Conservation (phyloP, 2,329 filamentous ascomycete species). For the Penicillium brevicompactum region DNA sequence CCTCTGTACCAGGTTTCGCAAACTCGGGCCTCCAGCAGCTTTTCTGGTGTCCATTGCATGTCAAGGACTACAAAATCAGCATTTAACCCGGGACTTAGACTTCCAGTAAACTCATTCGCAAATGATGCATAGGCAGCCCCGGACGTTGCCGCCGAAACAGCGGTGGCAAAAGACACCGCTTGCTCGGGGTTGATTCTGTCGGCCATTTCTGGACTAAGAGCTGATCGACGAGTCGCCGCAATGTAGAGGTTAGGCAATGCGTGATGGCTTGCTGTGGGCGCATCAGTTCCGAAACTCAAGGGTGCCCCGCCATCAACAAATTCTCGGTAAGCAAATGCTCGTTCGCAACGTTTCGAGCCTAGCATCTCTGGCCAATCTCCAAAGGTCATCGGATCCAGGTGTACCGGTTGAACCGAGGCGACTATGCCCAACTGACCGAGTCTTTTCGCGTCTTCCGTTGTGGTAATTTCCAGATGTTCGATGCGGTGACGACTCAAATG, state of each 20-base stretch:
- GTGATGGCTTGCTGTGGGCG: slow-evolving; percentile 50
- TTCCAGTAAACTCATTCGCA: slow-evolving; percentile 43
- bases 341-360: slow-evolving; percentile 44
- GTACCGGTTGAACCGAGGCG: slow-evolving; percentile 42
- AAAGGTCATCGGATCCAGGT: slow-evolving; percentile 49
- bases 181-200: slow-evolving; percentile 47
- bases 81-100: slow-evolving; percentile 37
- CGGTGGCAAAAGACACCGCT: slow-evolving; percentile 42
- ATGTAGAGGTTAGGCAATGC: slow-evolving; percentile 51
- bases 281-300: slow-evolving; percentile 52
- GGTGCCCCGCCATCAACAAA: slow-evolving; percentile 46
- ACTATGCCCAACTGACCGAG: slow-evolving; percentile 50
- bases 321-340: slow-evolving; percentile 54
- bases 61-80: slow-evolving; percentile 50
- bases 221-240: slow-evolving; percentile 51
- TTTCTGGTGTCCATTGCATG: slow-evolving; percentile 42
- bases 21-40: slow-evolving; percentile 42
- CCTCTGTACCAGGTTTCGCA: slow-evolving; percentile 49
- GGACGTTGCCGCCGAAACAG: slow-evolving; percentile 46
- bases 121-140: slow-evolving; percentile 51
- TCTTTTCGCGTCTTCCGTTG: slow-evolving; percentile 48
- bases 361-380: slow-evolving; percentile 50
- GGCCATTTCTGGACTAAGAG: slow-evolving; percentile 38
- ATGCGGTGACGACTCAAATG: slow-evolving; percentile 47
- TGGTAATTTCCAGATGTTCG: slow-evolving; percentile 54